Conservation (phyloP, 352 stramenopile species). For the Globisporangium alternatum region DNA sequence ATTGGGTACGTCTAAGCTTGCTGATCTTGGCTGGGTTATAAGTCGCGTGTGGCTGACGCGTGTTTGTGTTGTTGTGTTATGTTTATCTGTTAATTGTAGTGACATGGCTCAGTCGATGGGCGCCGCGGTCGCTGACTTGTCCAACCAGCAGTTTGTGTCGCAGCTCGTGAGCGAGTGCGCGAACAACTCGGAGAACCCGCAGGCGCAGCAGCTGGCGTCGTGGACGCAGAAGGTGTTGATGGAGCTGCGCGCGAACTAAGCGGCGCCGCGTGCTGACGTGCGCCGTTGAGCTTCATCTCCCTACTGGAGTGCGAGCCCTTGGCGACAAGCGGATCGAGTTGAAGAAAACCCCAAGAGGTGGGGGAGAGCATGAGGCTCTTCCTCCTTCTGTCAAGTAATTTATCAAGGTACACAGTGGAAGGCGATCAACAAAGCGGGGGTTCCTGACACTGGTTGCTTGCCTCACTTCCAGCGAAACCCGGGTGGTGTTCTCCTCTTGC, state of each 20-base stretch:
- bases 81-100: conserved; percentile 34
- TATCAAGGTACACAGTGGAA: conserved; percentile 21
- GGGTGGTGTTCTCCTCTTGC: conserved; percentile 5
- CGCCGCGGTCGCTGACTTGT: conserved; percentile 53
- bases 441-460: conserved; percentile 3
- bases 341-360: conserved; percentile 4
- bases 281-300: not conserved
- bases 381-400: conserved; percentile 21
- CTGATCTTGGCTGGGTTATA: not conserved
- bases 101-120: conserved; percentile 82
- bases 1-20: conserved; percentile 66
- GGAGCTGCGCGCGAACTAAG: conserved; percentile 57
- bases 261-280: not conserved
- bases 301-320: not conserved
- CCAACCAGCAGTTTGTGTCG: conserved; percentile 69
- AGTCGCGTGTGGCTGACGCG: not conserved
- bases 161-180: conserved; percentile 74
- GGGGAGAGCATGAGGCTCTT: conserved; percentile 27
- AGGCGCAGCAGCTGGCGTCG: conserved; percentile 64
- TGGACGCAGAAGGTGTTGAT: conserved; percentile 80
- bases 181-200: conserved; percentile 54
- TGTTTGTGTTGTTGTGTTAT: conserved; percentile 16
- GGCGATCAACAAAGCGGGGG: not conserved
- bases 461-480: not conserved
- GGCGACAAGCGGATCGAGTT: conserved; percentile 1